Conservation (phyloP, 1,139 yeast genomes). For the Yamadazyma songkhlaensis region DNA sequence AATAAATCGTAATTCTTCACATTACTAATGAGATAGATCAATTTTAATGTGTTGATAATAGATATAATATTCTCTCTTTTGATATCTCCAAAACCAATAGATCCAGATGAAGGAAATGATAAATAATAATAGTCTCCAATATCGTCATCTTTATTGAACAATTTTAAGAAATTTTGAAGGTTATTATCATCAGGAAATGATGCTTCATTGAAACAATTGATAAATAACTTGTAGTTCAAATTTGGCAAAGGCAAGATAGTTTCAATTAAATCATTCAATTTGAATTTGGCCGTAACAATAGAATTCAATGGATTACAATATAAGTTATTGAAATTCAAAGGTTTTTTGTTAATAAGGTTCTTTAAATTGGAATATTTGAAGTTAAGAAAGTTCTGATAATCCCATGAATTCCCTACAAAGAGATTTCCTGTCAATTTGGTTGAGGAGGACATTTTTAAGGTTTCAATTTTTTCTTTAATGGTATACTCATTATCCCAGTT, state of each 20-base stretch:
- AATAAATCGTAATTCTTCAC: constrained; percentile 34
- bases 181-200: constrained; percentile 46
- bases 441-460: constrained; percentile 81
- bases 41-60: constrained; percentile 62
- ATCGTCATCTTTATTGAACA: constrained; percentile 19
- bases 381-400: constrained; percentile 35
- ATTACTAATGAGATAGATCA: constrained; percentile 44
- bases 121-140: constrained; percentile 37
- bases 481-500: constrained; percentile 71
- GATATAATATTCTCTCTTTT: constrained; percentile 53
- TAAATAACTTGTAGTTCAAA: constrained; percentile 37
- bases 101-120: constrained; percentile 83
- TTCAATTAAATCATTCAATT: constrained; percentile 17
- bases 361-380: constrained; percentile 20
- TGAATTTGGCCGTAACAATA: constrained; percentile 33
- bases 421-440: constrained; percentile 54
- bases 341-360: constrained; percentile 9
- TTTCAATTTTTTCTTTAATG: constrained; percentile 75
- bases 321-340: constrained; percentile 21
- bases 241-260: constrained; percentile 31
- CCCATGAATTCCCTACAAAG: constrained; percentile 79
- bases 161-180: constrained; percentile 31
- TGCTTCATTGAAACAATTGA: constrained; percentile 54
- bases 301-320: constrained; percentile 55
- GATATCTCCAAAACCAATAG: constrained; percentile 70